phyloP scores from a whole-genome alignment of 2,329 filamentous ascomycete species.

The Neopestalotiopsis sp. region DNA sequence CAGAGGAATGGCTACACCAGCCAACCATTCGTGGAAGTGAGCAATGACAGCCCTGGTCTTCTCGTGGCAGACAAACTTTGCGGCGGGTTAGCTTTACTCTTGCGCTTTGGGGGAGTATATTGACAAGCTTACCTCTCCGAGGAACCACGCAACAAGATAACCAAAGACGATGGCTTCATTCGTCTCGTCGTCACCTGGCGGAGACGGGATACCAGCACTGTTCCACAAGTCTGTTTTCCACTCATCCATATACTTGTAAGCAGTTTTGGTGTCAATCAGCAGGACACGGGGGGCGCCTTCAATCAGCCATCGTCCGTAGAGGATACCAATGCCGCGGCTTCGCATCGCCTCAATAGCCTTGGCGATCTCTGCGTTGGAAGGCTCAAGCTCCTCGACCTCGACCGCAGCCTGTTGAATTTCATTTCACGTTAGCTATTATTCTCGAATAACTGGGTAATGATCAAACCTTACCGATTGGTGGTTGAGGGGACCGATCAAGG shows the following conservation, averaged over 20 bases:
- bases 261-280: constrained; percentile 93
- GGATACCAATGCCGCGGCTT: constrained; percentile 84
- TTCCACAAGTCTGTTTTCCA: constrained; percentile 98
- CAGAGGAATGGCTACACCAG: constrained; percentile 89
- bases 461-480: constrained; percentile 74
- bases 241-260: constrained; percentile 89
- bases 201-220: constrained; percentile 89
- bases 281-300: constrained; percentile 93
- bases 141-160: constrained; percentile 96
- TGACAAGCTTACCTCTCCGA: constrained; percentile 80
- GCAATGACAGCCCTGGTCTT: constrained; percentile 91
- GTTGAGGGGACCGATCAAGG: constrained; percentile 92
- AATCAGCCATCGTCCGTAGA: constrained; percentile 97
- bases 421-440: constrained; percentile 13
- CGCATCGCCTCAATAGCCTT: constrained; percentile 91
- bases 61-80: constrained; percentile 90
- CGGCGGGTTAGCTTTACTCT: neutral
- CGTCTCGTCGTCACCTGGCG: constrained; percentile 89
- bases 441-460: neutral
- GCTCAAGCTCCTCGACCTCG: constrained; percentile 92
- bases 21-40: constrained; percentile 98
- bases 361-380: constrained; percentile 78
- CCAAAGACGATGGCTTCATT: constrained; percentile 98
- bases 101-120: too few relatives aligned
- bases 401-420: constrained; percentile 76